Conservation (phyloP, 2,329 filamentous ascomycete species). For the Calcarisporium arbuscula region DNA sequence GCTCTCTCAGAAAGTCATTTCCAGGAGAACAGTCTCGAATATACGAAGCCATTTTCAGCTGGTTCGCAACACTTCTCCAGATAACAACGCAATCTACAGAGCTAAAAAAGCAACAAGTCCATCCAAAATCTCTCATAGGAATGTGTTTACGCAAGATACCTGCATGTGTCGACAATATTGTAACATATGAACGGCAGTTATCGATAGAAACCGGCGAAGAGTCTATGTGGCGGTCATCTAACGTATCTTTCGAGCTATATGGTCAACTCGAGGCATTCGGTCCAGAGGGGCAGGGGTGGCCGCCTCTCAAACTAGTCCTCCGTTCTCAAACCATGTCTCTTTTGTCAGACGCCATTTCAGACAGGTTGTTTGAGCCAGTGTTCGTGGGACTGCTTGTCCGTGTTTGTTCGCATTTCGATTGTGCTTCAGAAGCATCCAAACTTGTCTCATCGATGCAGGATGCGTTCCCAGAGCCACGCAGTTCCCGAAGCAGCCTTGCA, state of each 20-base stretch:
- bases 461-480: conserved; percentile 12
- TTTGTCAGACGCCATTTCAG: conserved; percentile 20
- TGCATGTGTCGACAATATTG: conserved; percentile 23
- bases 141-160: conserved; percentile 29
- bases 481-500: conserved; percentile 8
- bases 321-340: conserved; percentile 24
- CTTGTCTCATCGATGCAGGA: conserved; percentile 15
- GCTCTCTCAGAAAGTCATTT: conserved; percentile 16
- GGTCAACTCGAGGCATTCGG: conserved; percentile 28
- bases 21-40: conserved; percentile 19
- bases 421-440: conserved; percentile 20
- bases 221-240: conserved; percentile 20
- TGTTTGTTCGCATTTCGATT: conserved; percentile 20
- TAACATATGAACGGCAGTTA: conserved; percentile 23
- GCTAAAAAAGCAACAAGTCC: conserved; percentile 11
- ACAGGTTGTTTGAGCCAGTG: conserved; percentile 22
- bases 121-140: conserved; percentile 26
- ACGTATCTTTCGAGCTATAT: conserved; percentile 25
- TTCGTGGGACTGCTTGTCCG: conserved; percentile 21
- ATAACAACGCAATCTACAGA: conserved; percentile 21
- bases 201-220: conserved; percentile 15
- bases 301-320: conserved; percentile 25
- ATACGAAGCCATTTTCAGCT: conserved; percentile 27
- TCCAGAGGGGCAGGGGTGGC: conserved; percentile 21
- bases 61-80: conserved; percentile 23